Evolutionary conservation across 2,329 filamentous ascomycete genomes (phyloP).

Genomic region (Phialophora tarda): DNA sequence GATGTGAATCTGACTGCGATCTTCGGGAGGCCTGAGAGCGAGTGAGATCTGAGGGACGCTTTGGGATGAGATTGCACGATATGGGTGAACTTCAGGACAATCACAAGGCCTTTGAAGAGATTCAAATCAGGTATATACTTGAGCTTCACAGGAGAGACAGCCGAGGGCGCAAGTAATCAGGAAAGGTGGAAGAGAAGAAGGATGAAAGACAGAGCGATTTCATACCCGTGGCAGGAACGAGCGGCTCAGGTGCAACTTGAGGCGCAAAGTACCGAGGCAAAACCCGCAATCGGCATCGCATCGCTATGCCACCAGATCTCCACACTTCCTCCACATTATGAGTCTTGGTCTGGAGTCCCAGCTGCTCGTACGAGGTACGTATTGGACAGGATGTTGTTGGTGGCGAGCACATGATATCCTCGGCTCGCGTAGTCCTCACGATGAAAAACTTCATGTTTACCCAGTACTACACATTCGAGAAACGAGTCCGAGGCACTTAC

Average conservation of each 20-base stretch:
- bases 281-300: conserved; percentile 4
- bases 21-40: not conserved
- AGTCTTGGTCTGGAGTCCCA: not conserved
- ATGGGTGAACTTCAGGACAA: conserved; percentile 1
- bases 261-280: conserved; percentile 31
- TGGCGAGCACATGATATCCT: not conserved
- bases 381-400: not conserved
- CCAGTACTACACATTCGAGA: not conserved
- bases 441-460: not conserved
- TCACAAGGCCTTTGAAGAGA: not conserved
- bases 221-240: not conserved
- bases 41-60: conserved; percentile 1
- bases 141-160: conserved; percentile 1
- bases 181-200: conserved; percentile 8
- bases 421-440: not conserved
- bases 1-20: conserved; percentile 12
- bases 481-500: not conserved
- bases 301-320: not conserved
- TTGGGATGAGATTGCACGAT: not conserved
- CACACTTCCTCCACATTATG: conserved; percentile 13
- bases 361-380: not conserved
- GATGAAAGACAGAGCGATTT: conserved; percentile 1
- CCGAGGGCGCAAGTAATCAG: conserved; percentile 24
- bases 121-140: conserved; percentile 6
- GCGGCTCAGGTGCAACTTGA: conserved; percentile 3